Percentiles rank a stretch among this genome's conserved stretches.
These are phyloP conservation scores for Spencermartinsiella ligniputridi DNA, from an alignment of 1,139 yeast genomes.

Conservation along the genomic window DNA sequence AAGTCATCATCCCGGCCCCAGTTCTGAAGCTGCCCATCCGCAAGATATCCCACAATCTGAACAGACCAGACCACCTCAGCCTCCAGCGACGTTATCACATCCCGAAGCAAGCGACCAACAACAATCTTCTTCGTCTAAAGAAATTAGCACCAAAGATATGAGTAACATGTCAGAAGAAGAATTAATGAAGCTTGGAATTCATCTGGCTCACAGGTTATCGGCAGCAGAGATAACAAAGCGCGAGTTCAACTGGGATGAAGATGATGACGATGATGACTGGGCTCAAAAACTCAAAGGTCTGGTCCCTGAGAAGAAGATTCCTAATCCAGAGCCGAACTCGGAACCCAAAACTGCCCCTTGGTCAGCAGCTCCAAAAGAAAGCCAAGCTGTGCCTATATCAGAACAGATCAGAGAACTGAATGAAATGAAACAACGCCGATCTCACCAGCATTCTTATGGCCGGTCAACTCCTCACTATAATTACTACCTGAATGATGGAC, in stretches of 20 bases:
- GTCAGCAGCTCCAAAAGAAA: slow-evolving; percentile 2
- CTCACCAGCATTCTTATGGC: background rate
- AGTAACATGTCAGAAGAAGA: slow-evolving; percentile 33
- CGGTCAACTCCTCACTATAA: slow-evolving; percentile 12
- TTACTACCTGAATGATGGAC: slow-evolving; percentile 12
- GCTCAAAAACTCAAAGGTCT: slow-evolving; percentile 11
- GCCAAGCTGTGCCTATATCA: background rate
- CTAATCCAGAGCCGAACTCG: background rate
- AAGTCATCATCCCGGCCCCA: too few species aligned
- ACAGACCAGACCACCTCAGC: background rate
- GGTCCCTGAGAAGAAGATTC: background rate
- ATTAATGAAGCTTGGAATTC: slow-evolving; percentile 33
- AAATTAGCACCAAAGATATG: slow-evolving; percentile 1
- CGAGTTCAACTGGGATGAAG: slow-evolving; percentile 40
- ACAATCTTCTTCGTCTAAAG: background rate
- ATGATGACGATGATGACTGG: slow-evolving; percentile 36
- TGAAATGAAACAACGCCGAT: slow-evolving; percentile 1
- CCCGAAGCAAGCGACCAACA: background rate
- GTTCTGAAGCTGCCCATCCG: too few species aligned
- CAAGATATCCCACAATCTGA: background rate
- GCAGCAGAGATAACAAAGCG: slow-evolving; percentile 23
- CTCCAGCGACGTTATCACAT: background rate
- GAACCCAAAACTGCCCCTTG: background rate
- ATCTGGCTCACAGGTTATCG: slow-evolving; percentile 32
- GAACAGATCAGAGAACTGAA: background rate